Evolutionary conservation across 768 basidiomycete genomes (phyloP).

Genomic region (Mycena chlorophos): DNA sequence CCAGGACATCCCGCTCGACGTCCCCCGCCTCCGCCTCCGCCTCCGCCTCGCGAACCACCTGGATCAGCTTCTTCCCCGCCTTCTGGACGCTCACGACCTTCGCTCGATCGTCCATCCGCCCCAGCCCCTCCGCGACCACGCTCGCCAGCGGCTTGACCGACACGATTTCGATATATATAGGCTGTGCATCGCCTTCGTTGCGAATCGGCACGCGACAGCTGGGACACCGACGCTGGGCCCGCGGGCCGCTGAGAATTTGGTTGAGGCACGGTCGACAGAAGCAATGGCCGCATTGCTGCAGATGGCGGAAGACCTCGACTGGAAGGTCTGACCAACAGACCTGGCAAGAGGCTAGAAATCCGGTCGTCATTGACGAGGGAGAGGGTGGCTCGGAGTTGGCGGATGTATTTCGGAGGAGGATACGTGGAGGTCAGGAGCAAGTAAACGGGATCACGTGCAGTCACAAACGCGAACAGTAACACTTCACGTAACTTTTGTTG

Average conservation of each 20-base stretch:
- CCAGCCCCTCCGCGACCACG: slow-evolving; percentile 34
- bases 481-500: neutral
- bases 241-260: slow-evolving; percentile 19
- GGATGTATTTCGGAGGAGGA: neutral
- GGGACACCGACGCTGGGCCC: slow-evolving; percentile 20
- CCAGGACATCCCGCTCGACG: slow-evolving; percentile 28
- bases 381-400: neutral
- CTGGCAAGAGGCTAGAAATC: slow-evolving; percentile 11
- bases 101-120: slow-evolving; percentile 35
- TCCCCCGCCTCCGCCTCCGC: slow-evolving; percentile 26
- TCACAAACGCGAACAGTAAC: neutral
- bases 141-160: slow-evolving; percentile 25
- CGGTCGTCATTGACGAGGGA: neutral
- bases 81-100: slow-evolving; percentile 37
- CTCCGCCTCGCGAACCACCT: too few relatives aligned
- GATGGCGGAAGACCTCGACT: slow-evolving; percentile 6
- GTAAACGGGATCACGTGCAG: neutral
- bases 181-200: slow-evolving; percentile 20
- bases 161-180: slow-evolving; percentile 31
- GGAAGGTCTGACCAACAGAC: slow-evolving; percentile 11
- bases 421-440: neutral
- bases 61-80: slow-evolving; percentile 36
- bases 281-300: slow-evolving; percentile 38
- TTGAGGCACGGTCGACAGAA: slow-evolving; percentile 39
- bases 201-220: slow-evolving; percentile 23